Conservation (phyloP, 2,329 filamentous ascomycete genomes). For the Cladophialophora yegresii region DNA sequence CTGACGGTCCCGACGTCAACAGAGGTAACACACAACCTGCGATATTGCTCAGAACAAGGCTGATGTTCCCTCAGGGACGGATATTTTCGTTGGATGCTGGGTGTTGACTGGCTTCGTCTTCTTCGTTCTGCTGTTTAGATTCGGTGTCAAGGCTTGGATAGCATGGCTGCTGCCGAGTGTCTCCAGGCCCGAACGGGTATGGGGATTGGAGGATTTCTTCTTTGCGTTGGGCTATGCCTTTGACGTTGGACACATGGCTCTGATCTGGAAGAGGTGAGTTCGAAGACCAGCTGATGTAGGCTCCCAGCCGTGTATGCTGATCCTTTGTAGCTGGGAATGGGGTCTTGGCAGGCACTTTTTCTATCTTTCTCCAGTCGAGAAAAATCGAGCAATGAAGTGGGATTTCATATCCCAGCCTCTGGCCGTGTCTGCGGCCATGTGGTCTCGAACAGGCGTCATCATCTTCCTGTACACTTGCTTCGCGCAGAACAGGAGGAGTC, state of each 20-base stretch:
- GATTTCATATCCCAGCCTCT: slow-evolving; percentile 38
- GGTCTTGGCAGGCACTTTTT: slow-evolving; percentile 42
- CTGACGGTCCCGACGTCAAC: slow-evolving; percentile 31
- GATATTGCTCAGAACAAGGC: background rate
- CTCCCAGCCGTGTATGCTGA: background rate
- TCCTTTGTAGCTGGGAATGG: slow-evolving; percentile 36
- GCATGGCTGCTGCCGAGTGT: slow-evolving; percentile 41
- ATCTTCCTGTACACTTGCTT: slow-evolving; percentile 44
- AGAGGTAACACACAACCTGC: slow-evolving; percentile 18
- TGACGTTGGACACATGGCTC: slow-evolving; percentile 41
- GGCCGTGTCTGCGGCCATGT: slow-evolving; percentile 42
- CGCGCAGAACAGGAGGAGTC: slow-evolving; percentile 38
- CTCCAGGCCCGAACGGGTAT: slow-evolving; percentile 40
- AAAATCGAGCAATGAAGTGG: slow-evolving; percentile 38
- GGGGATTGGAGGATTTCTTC: slow-evolving; percentile 42
- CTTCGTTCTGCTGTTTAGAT: slow-evolving; percentile 31
- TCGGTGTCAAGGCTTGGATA: slow-evolving; percentile 37
- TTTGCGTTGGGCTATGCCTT: slow-evolving; percentile 39
- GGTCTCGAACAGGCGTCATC: slow-evolving; percentile 44
- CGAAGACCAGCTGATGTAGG: background rate
- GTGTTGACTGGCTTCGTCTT: slow-evolving; percentile 31
- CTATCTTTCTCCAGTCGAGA: slow-evolving; percentile 38
- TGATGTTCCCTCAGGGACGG: background rate
- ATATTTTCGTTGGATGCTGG: slow-evolving; percentile 15
- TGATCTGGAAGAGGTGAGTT: slow-evolving; percentile 41